phyloP scores from a whole-genome alignment of 495 filamentous ascomycete species.

The Entonaema liquescens region DNA sequence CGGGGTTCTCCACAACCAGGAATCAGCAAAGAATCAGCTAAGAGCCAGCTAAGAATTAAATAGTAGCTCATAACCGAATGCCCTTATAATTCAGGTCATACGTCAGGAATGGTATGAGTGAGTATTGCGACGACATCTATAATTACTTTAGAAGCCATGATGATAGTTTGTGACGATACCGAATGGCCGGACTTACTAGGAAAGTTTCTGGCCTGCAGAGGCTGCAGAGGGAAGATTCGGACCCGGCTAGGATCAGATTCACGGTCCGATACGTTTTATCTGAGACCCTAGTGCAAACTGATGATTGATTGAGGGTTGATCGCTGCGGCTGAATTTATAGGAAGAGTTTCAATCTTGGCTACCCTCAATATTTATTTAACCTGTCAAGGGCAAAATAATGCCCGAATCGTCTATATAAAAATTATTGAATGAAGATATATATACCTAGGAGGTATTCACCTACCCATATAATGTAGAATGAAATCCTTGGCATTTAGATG shows the following conservation, averaged over 20 bases:
- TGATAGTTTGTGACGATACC: background rate
- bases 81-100: conserved; percentile 5
- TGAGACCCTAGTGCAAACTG: background rate
- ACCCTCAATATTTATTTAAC: background rate
- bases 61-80: background rate
- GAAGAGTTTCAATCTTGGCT: background rate
- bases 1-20: background rate
- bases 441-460: too few relatives aligned
- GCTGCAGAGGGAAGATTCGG: background rate
- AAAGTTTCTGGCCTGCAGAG: background rate
- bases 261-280: background rate
- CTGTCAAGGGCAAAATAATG: background rate
- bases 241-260: background rate
- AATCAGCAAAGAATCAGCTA: background rate
- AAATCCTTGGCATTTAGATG: background rate
- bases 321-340: background rate
- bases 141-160: background rate
- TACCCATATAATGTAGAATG: too few relatives aligned
- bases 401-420: background rate
- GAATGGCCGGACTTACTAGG: background rate
- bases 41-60: too few relatives aligned
- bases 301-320: background rate
- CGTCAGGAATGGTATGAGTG: background rate
- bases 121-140: background rate
- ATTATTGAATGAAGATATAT: background rate